Evolutionary conservation across 2,329 filamentous ascomycete species (phyloP), one percentile per base, ranked within the genome.

Genomic region (Xylariaceae sp.): DNA sequence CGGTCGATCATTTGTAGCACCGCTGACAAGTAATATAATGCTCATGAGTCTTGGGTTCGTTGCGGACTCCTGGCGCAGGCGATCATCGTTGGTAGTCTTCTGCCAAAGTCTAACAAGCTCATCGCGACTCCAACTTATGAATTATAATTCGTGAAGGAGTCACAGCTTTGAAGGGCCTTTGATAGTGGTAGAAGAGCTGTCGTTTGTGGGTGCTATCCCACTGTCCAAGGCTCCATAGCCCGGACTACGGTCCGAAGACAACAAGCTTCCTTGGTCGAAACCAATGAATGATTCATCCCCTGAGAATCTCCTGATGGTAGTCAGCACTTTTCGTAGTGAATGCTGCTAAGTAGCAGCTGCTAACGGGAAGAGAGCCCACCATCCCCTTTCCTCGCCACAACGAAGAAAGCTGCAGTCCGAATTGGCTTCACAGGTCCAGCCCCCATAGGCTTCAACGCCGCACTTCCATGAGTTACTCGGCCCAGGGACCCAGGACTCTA

Each of bases 331-430:
- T 32, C 13, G 30, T n/a, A n/a, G 15, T 30, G 19, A 39, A 42
- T 16, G 32, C 26, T 42, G 30, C 30, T 29, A n/a, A n/a, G 30
- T 6, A 32, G 30, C 6, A 32, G 4, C 8, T 7, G 30, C 30
- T 32, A 32, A 7, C 8, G 30, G 30, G 30, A 32, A n/a, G 30
- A 32, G 7, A 22, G 71, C 76, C 62, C 57, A 93, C 89, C 91
- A 97, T 60, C 89, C 89, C 68, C 90, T 76, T 65, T 97, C 91
- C 55, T 86, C 84, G 7, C 91, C 91, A 41, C 77, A 76, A 40
- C 73, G 79, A 51, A 97, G 69, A 64, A 91, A 95, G 45, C 78
- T 83, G 57, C 89, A 95, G 62, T 95, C 88, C 13, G 89, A 89
- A 66, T 95, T 91, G 39, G 78, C 61, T 45, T 80, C 76, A 59